phyloP scores from a whole-genome alignment of 2,329 filamentous ascomycete genomes.

The Ophiocordyceps camponoti-leonardi region DNA sequence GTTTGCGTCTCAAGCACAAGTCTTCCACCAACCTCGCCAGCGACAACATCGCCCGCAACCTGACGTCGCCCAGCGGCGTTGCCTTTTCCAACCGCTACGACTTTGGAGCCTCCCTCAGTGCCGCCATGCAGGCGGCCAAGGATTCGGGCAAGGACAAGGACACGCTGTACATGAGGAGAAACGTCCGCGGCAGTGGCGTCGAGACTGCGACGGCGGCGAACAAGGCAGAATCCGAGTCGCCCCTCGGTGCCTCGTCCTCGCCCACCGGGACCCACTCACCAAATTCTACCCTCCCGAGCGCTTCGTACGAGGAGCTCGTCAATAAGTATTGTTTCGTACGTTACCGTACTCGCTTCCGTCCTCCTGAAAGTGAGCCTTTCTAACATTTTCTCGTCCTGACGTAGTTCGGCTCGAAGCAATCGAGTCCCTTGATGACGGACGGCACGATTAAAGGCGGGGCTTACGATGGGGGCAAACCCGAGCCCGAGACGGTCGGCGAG shows the following conservation, averaged over 20 bases:
- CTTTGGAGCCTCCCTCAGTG: slow-evolving; percentile 79
- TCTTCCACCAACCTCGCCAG: slow-evolving; percentile 45
- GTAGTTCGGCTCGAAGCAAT: slow-evolving; percentile 46
- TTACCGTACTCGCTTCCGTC: slow-evolving; percentile 26
- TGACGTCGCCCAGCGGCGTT: slow-evolving; percentile 43
- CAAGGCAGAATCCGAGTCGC: slow-evolving; percentile 8
- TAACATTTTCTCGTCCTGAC: slow-evolving; percentile 3
- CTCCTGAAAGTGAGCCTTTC: slow-evolving; percentile 1
- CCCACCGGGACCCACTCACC: slow-evolving; percentile 31
- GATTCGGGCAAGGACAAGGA: slow-evolving; percentile 43
- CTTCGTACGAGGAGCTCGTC: slow-evolving; percentile 90
- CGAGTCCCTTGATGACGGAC: slow-evolving; percentile 31
- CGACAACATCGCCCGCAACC: slow-evolving; percentile 36
- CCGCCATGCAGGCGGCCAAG: slow-evolving; percentile 62
- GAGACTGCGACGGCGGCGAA: slow-evolving; percentile 1
- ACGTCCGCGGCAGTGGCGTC: slow-evolving; percentile 15
- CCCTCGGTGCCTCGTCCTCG: slow-evolving; percentile 4
- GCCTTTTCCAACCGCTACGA: slow-evolving; percentile 90
- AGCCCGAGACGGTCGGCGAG: background rate
- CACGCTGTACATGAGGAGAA: slow-evolving; percentile 37
- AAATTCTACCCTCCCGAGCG: slow-evolving; percentile 50
- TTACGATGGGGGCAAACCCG: slow-evolving; percentile 10
- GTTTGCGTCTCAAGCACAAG: slow-evolving; percentile 55
- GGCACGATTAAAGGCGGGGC: slow-evolving; percentile 25
- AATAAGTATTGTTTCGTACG: slow-evolving; percentile 99